Base-by-base conservation (phyloP, 2,329 filamentous ascomycete species). In the Coniella vitis region DNA sequence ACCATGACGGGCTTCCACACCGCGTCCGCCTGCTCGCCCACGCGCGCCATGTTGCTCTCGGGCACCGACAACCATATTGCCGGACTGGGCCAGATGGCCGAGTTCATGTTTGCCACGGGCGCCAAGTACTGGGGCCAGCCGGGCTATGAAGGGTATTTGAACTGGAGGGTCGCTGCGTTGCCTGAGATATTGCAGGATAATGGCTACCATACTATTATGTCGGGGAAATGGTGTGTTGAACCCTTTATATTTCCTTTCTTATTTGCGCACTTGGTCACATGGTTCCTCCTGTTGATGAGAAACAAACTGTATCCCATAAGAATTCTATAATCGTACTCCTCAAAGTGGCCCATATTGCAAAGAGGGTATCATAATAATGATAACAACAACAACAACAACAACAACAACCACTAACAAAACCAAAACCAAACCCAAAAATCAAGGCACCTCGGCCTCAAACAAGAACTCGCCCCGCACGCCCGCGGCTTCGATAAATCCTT, bases 401-500 rank as follows among this genome's bases (percentile, higher is more conserved):
- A 29, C 5, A 29, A 29, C 25, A 29, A 5, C 10, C 25, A 29
- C 10, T 29, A 10, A 29, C 25, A 10, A 29, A 10, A 29, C 25
- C 25, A 29, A 29, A 29, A 20, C 13, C 19, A 12, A n/a, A 4
- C 7, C 8, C 2, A 7, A 46, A n/a, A 38, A 41, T 16, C n/a
- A n/a, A 65, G 63, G 63, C 60, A 56, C 41, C 48, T 52, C 3
- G 79, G 79, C 0, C 62, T 83, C 10, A 79, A 72, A 0, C 73
- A 75, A 0, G 77, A 83, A 54, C 69, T 72, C 5, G 73, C 70
- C 8, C 80, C 80, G 0, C 69, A 73, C 40, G 70, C 69, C 13
- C 69, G 79, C 9, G 79, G 81, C 0, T 84, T 84, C 55, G 73
- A 79, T 48, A 71, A 72, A n/a, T 76, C 72, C 31, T 76, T 83